These are phyloP conservation scores for Setomelanomma holmii DNA, from an alignment of 2,329 filamentous ascomycete genomes.

Conservation along the genomic window DNA sequence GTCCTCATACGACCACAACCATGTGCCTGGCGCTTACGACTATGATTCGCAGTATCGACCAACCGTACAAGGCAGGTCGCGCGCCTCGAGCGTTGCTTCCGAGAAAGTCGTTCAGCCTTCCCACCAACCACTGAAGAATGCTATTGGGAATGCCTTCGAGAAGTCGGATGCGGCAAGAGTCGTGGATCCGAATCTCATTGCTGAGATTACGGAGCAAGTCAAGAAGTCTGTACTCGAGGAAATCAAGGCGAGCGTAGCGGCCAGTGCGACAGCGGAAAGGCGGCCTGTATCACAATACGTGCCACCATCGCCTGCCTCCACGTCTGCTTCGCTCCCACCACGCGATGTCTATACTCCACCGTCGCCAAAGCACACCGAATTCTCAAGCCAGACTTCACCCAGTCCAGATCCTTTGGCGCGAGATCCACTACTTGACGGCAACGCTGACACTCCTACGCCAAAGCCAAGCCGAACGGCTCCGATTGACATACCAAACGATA, in stretches of 20 bases:
- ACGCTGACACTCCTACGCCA: conserved; percentile 39
- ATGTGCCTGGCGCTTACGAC: conserved; percentile 27
- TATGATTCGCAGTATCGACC: conserved; percentile 36
- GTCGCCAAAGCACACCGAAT: conserved; percentile 54
- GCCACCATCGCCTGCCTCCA: conserved; percentile 54
- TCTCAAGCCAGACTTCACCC: conserved; percentile 36
- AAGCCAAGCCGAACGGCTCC: conserved; percentile 33
- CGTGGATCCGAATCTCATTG: conserved; percentile 66
- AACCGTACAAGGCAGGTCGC: conserved; percentile 23
- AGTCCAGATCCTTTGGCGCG: conserved; percentile 46
- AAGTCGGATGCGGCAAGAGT: conserved; percentile 57
- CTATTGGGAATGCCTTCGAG: conserved; percentile 63
- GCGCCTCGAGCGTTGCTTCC: conserved; percentile 40
- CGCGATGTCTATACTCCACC: conserved; percentile 63
- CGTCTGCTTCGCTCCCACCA: conserved; percentile 56
- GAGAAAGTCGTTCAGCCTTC: conserved; percentile 48
- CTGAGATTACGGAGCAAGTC: conserved; percentile 67
- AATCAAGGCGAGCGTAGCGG: conserved; percentile 55
- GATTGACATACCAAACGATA: conserved; percentile 32
- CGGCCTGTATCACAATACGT: conserved; percentile 43
- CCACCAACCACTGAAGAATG: conserved; percentile 61
- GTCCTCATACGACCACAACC: conserved; percentile 27
- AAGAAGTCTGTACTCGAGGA: conserved; percentile 53
- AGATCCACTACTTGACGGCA: conserved; percentile 41
- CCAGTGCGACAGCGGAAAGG: conserved; percentile 30